These are phyloP conservation scores for Pseudevernia furfuracea DNA, from an alignment of 495 filamentous ascomycete genomes.

Conservation along the genomic window DNA sequence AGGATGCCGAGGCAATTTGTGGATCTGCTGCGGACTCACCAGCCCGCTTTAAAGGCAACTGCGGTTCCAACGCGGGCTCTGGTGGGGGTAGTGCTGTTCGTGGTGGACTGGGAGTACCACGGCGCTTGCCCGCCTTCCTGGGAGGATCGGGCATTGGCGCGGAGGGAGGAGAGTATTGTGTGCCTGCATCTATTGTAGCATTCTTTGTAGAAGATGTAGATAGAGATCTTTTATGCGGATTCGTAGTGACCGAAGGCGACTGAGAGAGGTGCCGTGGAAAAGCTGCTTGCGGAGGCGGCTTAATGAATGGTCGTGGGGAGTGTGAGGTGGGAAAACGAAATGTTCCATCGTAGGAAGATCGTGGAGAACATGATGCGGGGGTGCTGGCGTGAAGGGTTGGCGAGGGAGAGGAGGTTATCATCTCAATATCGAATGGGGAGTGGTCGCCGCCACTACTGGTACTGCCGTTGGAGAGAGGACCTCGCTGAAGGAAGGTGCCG, in stretches of 20 bases:
- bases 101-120: conserved; percentile 25
- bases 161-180: conserved; percentile 46
- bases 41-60: conserved; percentile 19
- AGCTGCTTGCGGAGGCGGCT: conserved; percentile 25
- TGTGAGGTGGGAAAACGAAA: conserved; percentile 24
- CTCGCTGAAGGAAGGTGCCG: conserved; percentile 22
- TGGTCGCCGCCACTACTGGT: conserved; percentile 14
- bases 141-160: conserved; percentile 14
- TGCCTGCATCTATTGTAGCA: conserved; percentile 40
- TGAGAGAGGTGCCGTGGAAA: conserved; percentile 23
- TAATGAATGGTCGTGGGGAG: conserved; percentile 26
- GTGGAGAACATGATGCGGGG: conserved; percentile 22
- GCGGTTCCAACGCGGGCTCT: conserved; percentile 26
- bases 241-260: conserved; percentile 17
- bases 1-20: conserved; percentile 30
- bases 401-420: conserved; percentile 31
- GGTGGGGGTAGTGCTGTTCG: conserved; percentile 22
- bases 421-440: conserved; percentile 26
- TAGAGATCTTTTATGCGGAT: conserved; percentile 18
- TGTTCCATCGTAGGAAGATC: conserved; percentile 25
- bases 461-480: conserved; percentile 16
- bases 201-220: conserved; percentile 20
- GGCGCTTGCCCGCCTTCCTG: conserved; percentile 22
- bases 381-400: conserved; percentile 26
- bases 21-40: conserved; percentile 21